Conservation (phyloP, 2,329 filamentous ascomycete genomes). For the Fusarium sublunatum region DNA sequence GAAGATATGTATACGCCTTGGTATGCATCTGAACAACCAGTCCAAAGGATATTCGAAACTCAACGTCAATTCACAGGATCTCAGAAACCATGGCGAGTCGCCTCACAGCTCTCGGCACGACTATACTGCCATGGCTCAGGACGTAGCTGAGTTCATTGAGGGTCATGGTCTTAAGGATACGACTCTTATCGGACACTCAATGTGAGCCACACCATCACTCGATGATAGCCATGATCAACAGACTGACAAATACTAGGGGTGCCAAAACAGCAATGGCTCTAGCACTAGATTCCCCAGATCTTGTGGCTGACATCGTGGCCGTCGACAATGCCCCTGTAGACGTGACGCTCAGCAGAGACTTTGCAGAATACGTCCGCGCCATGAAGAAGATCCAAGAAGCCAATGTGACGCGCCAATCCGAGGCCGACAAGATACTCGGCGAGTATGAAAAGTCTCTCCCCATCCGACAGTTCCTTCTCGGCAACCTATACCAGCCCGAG, state of each 20-base stretch:
- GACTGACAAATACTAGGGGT: slow-evolving; percentile 65
- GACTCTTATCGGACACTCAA: slow-evolving; percentile 91
- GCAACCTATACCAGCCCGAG: slow-evolving; percentile 75
- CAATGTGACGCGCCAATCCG: slow-evolving; percentile 73
- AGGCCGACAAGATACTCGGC: slow-evolving; percentile 83
- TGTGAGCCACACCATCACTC: slow-evolving; percentile 63
- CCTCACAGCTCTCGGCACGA: slow-evolving; percentile 81
- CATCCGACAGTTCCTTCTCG: slow-evolving; percentile 91
- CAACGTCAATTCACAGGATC: slow-evolving; percentile 67
- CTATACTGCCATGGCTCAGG: slow-evolving; percentile 84
- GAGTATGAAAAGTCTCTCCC: slow-evolving; percentile 78
- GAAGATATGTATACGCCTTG: slow-evolving; percentile 83
- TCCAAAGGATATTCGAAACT: slow-evolving; percentile 19
- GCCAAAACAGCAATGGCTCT: slow-evolving; percentile 93
- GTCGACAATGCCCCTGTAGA: slow-evolving; percentile 95
- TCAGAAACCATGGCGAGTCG: slow-evolving; percentile 93
- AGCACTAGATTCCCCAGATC: slow-evolving; percentile 75
- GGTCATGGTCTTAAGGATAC: slow-evolving; percentile 75
- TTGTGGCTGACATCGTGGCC: slow-evolving; percentile 77
- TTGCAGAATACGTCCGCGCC: slow-evolving; percentile 81
- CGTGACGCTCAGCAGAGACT: slow-evolving; percentile 77
- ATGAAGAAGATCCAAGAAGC: slow-evolving; percentile 85
- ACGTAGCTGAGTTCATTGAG: slow-evolving; percentile 82
- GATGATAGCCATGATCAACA: background rate
- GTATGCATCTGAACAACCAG: slow-evolving; percentile 58